These are phyloP conservation scores for Neoboletus magnificus DNA, from an alignment of 768 basidiomycete genomes.

Conservation along the genomic window DNA sequence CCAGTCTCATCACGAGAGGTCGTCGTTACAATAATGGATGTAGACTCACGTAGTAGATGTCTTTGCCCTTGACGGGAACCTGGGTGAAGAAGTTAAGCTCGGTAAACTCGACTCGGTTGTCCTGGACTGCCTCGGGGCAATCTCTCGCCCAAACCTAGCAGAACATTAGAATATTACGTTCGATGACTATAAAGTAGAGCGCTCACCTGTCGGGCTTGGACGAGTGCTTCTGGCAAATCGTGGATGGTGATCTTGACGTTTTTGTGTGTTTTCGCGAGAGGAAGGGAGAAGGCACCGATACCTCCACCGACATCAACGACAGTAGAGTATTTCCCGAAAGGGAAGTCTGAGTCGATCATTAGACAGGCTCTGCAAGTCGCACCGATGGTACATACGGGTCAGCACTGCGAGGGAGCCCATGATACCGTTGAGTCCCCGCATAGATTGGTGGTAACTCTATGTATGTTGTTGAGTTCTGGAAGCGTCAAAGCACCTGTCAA, in stretches of 20 bases:
- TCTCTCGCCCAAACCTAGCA: slow-evolving; percentile 24
- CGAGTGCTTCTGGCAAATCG: slow-evolving; percentile 28
- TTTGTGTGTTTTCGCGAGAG: slow-evolving; percentile 27
- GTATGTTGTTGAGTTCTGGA: neutral
- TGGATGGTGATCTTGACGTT: slow-evolving; percentile 33
- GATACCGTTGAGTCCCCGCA: slow-evolving; percentile 22
- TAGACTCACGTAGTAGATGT: slow-evolving; percentile 33
- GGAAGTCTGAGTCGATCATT: slow-evolving; percentile 23
- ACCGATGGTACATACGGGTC: slow-evolving; percentile 12
- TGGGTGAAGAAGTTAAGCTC: slow-evolving; percentile 31
- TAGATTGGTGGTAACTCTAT: slow-evolving; percentile 23
- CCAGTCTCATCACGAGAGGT: neutral
- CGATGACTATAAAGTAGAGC: neutral
- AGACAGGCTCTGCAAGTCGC: neutral
- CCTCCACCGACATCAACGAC: slow-evolving; percentile 37
- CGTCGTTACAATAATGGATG: neutral
- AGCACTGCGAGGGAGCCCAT: slow-evolving; percentile 27
- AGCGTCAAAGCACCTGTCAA: neutral
- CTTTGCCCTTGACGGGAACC: slow-evolving; percentile 22
- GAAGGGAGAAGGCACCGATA: slow-evolving; percentile 30
- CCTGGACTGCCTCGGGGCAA: slow-evolving; percentile 23
- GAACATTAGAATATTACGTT: neutral
- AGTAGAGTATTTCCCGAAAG: slow-evolving; percentile 29
- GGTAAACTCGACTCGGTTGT: slow-evolving; percentile 27
- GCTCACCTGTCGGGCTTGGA: slow-evolving; percentile 18